Evolutionary conservation across 495 filamentous ascomycete species (phyloP).

Genomic region (Chaetomidium leptoderma): DNA sequence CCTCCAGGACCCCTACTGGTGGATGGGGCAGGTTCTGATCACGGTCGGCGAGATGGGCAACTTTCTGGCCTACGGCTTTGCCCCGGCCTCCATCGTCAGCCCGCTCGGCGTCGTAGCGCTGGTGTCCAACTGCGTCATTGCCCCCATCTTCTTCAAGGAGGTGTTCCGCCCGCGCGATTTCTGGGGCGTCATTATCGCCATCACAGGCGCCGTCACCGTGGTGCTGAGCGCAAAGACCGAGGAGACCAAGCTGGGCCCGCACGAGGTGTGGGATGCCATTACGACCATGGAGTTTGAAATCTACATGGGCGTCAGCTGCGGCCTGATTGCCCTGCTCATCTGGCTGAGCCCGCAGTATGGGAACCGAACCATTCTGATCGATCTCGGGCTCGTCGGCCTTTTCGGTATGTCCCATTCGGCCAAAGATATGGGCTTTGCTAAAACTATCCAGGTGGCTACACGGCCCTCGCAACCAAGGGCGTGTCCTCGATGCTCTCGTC

Average conservation of each 20-base stretch:
- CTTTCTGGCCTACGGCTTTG: constrained; percentile 96
- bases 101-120: constrained; percentile 92
- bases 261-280: constrained; percentile 85
- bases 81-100: constrained; percentile 97
- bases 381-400: constrained; percentile 85
- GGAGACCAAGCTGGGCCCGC: constrained; percentile 85
- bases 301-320: constrained; percentile 72
- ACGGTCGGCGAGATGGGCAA: constrained; percentile 90
- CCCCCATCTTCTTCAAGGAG: constrained; percentile 88
- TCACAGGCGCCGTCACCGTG: constrained; percentile 84
- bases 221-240: constrained; percentile 87
- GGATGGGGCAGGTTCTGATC: constrained; percentile 87
- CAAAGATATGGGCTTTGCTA: neutral
- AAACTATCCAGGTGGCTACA: constrained; percentile 70
- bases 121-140: constrained; percentile 94
- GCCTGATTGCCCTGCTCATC: constrained; percentile 69
- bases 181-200: constrained; percentile 78
- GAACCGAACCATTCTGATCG: constrained; percentile 78
- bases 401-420: constrained; percentile 60
- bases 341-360: constrained; percentile 81
- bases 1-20: constrained; percentile 90
- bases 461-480: constrained; percentile 90
- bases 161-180: constrained; percentile 79
- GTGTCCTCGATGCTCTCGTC: constrained; percentile 91
- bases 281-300: constrained; percentile 86